Conservation (phyloP, 805 yeast species). For the Brettanomyces sp. region DNA sequence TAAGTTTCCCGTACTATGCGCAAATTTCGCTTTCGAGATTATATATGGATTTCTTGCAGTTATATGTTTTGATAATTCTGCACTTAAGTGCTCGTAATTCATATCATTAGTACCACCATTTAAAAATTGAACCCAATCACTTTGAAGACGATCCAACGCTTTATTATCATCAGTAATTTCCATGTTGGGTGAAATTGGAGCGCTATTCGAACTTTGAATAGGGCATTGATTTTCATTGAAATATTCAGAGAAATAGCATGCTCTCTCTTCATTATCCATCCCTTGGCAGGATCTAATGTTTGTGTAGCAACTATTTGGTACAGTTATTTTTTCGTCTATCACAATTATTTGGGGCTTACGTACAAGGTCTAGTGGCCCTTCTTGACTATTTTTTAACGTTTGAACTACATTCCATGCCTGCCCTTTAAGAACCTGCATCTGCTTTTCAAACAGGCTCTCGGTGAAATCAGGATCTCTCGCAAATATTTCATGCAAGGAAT, state of each 20-base stretch:
- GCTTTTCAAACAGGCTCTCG: conserved; percentile 57
- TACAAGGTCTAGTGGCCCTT: conserved; percentile 62
- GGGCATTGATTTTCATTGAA: conserved; percentile 19
- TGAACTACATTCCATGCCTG: conserved; percentile 73
- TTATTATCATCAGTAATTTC: conserved; percentile 4
- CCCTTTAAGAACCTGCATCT: conserved; percentile 64
- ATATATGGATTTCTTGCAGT: too few relatives aligned
- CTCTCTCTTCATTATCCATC: too few relatives aligned
- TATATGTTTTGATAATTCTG: too few relatives aligned
- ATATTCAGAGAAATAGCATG: too few relatives aligned
- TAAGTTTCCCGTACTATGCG: too few relatives aligned
- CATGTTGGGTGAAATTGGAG: conserved; percentile 28
- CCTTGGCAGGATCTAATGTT: too few relatives aligned
- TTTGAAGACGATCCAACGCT: too few relatives aligned
- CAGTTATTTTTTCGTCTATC: conserved; percentile 43
- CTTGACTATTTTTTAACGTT: conserved; percentile 42
- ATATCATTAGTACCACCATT: too few relatives aligned
- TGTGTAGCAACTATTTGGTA: too few relatives aligned
- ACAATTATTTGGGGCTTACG: conserved; percentile 48
- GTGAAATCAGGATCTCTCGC: conserved; percentile 52
- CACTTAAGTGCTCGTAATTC: too few relatives aligned
- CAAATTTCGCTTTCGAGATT: too few relatives aligned
- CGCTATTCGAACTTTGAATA: conserved; percentile 33
- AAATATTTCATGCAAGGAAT: conserved; percentile 38
- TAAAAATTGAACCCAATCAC: too few relatives aligned